phyloP scores from a whole-genome alignment of 192 early-diverging fungal species.

The Backusella westeae region DNA sequence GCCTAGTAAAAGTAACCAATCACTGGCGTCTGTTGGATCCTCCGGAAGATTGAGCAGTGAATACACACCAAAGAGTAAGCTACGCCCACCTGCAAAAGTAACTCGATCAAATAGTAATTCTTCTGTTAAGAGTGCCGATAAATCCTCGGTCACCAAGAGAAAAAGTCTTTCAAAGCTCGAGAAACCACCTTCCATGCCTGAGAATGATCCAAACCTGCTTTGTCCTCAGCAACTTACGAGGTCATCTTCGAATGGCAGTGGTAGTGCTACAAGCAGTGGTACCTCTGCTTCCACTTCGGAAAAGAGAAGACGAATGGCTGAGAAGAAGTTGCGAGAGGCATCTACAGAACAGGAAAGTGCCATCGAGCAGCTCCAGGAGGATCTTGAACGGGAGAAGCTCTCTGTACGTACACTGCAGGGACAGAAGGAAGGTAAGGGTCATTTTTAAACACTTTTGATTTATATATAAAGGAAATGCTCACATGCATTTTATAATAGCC shows the following conservation, averaged over 20 bases:
- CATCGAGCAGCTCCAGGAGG: constrained; percentile 5
- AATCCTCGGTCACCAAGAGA: not conserved
- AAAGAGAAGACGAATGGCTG: not conserved
- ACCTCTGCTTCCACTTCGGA: not conserved
- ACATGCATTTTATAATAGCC: constrained; percentile 14
- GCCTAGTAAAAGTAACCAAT: not conserved
- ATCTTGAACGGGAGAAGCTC: constrained; percentile 14
- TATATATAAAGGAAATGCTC: not conserved
- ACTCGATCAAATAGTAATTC: not conserved
- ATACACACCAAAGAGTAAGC: not conserved
- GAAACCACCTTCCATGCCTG: not conserved
- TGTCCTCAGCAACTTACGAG: not conserved
- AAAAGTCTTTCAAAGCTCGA: not conserved
- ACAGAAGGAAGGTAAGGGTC: constrained; percentile 29
- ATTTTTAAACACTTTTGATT: not conserved
- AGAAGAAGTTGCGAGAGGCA: not conserved
- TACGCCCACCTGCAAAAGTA: constrained; percentile 12
- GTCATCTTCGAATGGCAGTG: constrained; percentile 11
- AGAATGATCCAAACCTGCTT: not conserved
- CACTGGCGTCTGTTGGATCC: not conserved
- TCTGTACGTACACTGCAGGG: constrained; percentile 26
- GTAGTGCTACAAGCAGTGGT: not conserved
- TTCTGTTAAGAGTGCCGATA: not conserved
- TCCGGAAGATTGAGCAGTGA: not conserved
- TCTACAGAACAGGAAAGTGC: not conserved